A percentile compares a stretch with the other conserved stretches of the same genome.
phyloP scores from a whole-genome alignment of 768 basidiomycete genomes.

The Pleurotus salmoneostramineus region DNA sequence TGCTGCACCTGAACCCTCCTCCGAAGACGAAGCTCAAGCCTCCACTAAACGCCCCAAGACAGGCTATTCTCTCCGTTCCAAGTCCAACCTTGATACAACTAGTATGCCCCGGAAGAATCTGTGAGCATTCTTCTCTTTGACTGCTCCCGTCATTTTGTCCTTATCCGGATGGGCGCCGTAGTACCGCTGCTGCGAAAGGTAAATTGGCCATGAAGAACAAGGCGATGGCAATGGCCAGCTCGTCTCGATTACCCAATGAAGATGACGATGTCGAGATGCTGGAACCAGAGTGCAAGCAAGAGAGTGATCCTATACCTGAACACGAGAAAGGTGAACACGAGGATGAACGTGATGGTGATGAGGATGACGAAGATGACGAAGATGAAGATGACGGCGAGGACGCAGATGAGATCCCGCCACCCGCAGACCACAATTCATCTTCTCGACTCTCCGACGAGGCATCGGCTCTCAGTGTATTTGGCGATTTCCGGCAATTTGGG shows the following conservation, averaged over 20 bases:
- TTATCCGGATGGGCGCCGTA: constrained; percentile 20
- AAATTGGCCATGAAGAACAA: constrained; percentile 58
- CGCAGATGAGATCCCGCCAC: constrained; percentile 24
- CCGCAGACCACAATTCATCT: constrained; percentile 27
- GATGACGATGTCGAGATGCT: constrained; percentile 79
- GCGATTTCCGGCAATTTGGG: constrained; percentile 84
- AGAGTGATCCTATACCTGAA: constrained; percentile 44
- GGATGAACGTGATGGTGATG: constrained; percentile 41
- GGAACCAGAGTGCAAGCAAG: constrained; percentile 55
- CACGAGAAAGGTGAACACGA: constrained; percentile 28
- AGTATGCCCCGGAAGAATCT: constrained; percentile 77
- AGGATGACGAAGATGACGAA: constrained; percentile 43
- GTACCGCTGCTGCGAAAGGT: constrained; percentile 52
- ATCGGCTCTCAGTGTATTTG: constrained; percentile 76
- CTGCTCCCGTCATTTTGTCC: background rate
- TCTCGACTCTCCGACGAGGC: constrained; percentile 57
- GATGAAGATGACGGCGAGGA: constrained; percentile 45
- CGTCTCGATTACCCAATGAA: constrained; percentile 48
- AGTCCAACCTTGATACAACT: constrained; percentile 22
- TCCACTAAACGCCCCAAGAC: constrained; percentile 62
- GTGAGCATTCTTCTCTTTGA: constrained; percentile 29
- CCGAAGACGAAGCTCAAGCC: constrained; percentile 62
- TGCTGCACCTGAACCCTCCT: constrained; percentile 65
- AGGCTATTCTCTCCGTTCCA: constrained; percentile 67
- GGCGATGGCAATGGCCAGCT: constrained; percentile 50